phyloP scores from a whole-genome alignment of 768 basidiomycete species.

The Tremella fuciformis region DNA sequence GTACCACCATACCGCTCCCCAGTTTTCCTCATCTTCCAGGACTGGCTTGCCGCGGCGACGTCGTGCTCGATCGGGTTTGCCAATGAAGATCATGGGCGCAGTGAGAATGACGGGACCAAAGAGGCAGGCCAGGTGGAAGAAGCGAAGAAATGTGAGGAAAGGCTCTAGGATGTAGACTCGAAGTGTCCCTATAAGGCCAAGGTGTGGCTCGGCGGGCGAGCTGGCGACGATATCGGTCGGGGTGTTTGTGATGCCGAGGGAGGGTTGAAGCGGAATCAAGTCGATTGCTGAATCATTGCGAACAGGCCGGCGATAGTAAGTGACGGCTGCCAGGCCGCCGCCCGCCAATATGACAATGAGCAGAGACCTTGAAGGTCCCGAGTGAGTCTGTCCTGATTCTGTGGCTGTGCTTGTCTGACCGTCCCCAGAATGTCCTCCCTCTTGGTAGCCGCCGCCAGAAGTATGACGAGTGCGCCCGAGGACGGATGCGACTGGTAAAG shows the following conservation, averaged over 20 bases:
- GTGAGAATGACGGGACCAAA: slow-evolving; percentile 84
- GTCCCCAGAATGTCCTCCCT: not conserved
- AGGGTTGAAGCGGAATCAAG: not conserved
- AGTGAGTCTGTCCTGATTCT: not conserved
- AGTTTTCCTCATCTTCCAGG: slow-evolving; percentile 67
- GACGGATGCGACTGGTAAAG: slow-evolving; percentile 26
- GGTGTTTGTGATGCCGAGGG: not conserved
- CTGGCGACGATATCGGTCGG: not conserved
- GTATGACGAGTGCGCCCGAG: slow-evolving; percentile 18
- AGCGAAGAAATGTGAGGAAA: slow-evolving; percentile 73
- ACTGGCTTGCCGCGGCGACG: slow-evolving; percentile 47
- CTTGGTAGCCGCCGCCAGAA: slow-evolving; percentile 16
- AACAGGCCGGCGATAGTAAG: slow-evolving; percentile 24
- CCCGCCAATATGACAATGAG: slow-evolving; percentile 20
- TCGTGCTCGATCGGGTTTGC: slow-evolving; percentile 56
- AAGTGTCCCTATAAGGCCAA: not conserved
- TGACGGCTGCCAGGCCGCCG: slow-evolving; percentile 26
- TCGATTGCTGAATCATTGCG: slow-evolving; percentile 24
- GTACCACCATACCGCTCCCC: slow-evolving; percentile 99
- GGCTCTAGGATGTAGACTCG: slow-evolving; percentile 71
- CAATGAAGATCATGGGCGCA: slow-evolving; percentile 73
- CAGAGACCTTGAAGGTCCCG: slow-evolving; percentile 12
- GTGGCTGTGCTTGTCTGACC: not conserved
- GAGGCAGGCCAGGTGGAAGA: slow-evolving; percentile 73
- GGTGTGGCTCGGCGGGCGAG: slow-evolving; percentile 3